A percentile compares a stretch with the other conserved stretches of the same genome.
Conservation (phyloP, 768 basidiomycete genomes). For the Lanmaoa rubissima region DNA sequence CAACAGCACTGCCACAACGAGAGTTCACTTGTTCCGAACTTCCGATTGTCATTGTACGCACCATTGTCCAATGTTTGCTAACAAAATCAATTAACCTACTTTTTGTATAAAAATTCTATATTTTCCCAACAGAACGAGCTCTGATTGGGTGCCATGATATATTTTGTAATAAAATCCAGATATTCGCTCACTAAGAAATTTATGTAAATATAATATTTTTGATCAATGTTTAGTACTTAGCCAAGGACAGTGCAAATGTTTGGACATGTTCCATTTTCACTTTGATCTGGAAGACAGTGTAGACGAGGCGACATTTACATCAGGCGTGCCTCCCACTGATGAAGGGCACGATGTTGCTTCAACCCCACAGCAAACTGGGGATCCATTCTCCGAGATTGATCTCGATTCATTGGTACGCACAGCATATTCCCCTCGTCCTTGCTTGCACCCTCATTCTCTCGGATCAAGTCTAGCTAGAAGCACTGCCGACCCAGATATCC, state of each 20-base stretch:
- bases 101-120: background rate
- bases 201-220: no score
- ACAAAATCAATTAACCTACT: background rate
- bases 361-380: background rate
- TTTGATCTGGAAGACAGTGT: slow-evolving; percentile 57
- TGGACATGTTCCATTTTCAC: slow-evolving; percentile 44
- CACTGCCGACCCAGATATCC: slow-evolving; percentile 71
- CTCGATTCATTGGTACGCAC: slow-evolving; percentile 33
- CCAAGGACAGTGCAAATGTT: no score
- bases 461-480: slow-evolving; percentile 51
- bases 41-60: no score
- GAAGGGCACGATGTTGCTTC: background rate
- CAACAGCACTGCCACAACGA: background rate
- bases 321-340: background rate
- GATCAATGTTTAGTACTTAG: no score
- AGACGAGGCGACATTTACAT: slow-evolving; percentile 21
- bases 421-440: background rate
- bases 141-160: background rate
- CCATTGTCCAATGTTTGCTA: background rate
- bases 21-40: no score
- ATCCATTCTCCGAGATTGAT: slow-evolving; percentile 30
- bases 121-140: background rate
- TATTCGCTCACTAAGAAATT: background rate
- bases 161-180: background rate
- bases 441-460: slow-evolving; percentile 4